These are phyloP conservation scores for Quercus ilex DNA, from an alignment of 306 rosid species.

Conservation along the genomic window DNA sequence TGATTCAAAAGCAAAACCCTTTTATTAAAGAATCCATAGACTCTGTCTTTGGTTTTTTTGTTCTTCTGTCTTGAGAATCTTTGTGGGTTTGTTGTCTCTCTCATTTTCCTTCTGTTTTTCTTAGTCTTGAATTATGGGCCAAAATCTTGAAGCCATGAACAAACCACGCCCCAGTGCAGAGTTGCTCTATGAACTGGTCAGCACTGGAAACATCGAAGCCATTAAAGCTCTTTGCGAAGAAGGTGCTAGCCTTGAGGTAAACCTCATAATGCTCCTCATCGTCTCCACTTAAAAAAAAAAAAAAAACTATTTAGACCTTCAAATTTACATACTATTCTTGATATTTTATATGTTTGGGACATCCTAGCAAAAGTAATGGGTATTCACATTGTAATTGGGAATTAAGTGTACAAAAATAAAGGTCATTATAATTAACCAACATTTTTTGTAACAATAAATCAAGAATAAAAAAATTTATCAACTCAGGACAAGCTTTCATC, in stretches of 20 bases:
- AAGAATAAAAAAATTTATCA: too few species aligned
- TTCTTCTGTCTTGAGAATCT: too few species aligned
- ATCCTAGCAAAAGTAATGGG: neutral
- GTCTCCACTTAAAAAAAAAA: neutral
- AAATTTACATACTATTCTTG: neutral
- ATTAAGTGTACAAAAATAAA: neutral
- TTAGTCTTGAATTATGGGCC: constrained; percentile 7
- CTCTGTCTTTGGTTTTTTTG: too few species aligned
- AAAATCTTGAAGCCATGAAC: constrained; percentile 8
- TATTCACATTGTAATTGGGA: neutral
- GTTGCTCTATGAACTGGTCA: constrained; percentile 11
- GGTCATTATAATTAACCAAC: too few species aligned
- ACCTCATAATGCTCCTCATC: neutral
- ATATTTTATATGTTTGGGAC: neutral
- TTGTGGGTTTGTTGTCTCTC: too few species aligned
- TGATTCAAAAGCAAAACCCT: too few species aligned
- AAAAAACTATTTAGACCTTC: neutral
- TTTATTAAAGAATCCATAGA: too few species aligned
- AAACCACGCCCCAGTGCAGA: constrained; percentile 10
- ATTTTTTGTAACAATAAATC: neutral
- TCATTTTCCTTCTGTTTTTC: too few species aligned
- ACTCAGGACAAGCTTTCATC: neutral
- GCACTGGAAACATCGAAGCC: constrained; percentile 19
- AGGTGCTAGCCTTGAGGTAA: constrained; percentile 31
- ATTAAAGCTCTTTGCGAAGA: constrained; percentile 19